Conservation (phyloP, 805 yeast genomes). For the Spathaspora boniae region DNA sequence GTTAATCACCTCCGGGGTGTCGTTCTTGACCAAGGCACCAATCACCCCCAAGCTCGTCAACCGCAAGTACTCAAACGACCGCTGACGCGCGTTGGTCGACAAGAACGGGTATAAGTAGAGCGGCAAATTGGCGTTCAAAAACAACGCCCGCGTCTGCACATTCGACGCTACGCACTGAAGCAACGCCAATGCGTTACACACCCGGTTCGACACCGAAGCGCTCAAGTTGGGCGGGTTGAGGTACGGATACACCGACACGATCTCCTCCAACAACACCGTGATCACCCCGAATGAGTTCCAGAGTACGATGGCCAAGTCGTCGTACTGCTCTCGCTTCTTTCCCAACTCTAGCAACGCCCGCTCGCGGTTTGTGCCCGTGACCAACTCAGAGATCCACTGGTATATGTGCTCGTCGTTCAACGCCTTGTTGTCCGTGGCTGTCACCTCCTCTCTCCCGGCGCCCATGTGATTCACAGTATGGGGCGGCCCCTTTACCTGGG, state of each 20-base stretch:
- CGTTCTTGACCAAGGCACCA: slow-evolving; percentile 95
- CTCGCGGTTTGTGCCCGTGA: slow-evolving; percentile 87
- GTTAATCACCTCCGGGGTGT: slow-evolving; percentile 90
- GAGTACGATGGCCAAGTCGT: slow-evolving; percentile 84
- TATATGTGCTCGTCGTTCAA: slow-evolving; percentile 73
- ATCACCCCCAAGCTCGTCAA: slow-evolving; percentile 93
- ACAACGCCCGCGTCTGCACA: slow-evolving; percentile 80
- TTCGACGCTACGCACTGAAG: slow-evolving; percentile 97
- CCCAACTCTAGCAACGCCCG: slow-evolving; percentile 91
- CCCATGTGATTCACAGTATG: too few relatives aligned
- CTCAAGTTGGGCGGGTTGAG: slow-evolving; percentile 83
- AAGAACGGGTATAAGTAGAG: slow-evolving; percentile 89
- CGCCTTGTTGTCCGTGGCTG: slow-evolving; percentile 23
- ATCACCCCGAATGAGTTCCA: slow-evolving; percentile 98
- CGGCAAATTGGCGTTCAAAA: slow-evolving; percentile 88
- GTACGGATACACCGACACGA: slow-evolving; percentile 84
- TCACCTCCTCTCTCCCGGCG: too few relatives aligned
- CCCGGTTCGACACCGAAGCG: slow-evolving; percentile 85
- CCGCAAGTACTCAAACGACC: slow-evolving; percentile 91
- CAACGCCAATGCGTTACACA: slow-evolving; percentile 91
- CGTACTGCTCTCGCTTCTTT: slow-evolving; percentile 90
- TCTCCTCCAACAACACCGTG: slow-evolving; percentile 87
- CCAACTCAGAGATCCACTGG: slow-evolving; percentile 85
- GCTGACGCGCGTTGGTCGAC: slow-evolving; percentile 84
- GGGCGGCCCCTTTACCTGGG: too few relatives aligned